These are phyloP conservation scores for Trametes maxima DNA, from an alignment of 768 basidiomycete genomes.

Conservation along the genomic window DNA sequence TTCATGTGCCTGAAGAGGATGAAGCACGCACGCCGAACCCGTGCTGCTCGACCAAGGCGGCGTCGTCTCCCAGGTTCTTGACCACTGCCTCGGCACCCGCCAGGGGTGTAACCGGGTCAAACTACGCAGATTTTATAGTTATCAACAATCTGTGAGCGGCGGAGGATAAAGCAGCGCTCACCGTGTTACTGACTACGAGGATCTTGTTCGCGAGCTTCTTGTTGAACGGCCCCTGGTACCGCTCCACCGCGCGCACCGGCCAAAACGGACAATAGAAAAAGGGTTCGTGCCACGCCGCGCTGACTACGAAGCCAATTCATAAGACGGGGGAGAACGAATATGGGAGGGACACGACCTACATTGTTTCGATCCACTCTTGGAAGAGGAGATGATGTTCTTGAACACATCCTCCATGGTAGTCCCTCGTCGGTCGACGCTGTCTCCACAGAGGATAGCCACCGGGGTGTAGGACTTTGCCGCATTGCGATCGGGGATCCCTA, in stretches of 20 bases:
- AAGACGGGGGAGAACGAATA: neutral
- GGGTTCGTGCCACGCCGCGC: neutral
- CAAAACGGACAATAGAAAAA: conserved; percentile 16
- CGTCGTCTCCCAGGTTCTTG: conserved; percentile 16
- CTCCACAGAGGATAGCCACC: conserved; percentile 11
- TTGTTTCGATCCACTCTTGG: conserved; percentile 4
- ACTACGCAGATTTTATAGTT: neutral
- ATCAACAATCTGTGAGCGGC: neutral
- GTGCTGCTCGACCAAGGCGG: conserved; percentile 10
- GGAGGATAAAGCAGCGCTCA: neutral
- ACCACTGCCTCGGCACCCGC: conserved; percentile 14
- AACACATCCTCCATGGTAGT: conserved; percentile 13
- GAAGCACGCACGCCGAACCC: conserved; percentile 15
- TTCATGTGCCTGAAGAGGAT: too few relatives aligned
- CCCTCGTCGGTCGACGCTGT: conserved; percentile 10
- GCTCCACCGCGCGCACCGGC: conserved; percentile 24
- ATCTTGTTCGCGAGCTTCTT: conserved; percentile 18
- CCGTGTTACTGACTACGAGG: conserved; percentile 23
- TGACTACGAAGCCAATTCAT: neutral
- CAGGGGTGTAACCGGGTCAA: conserved; percentile 24
- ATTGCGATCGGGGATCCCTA: neutral
- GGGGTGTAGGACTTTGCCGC: neutral
- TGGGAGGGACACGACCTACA: neutral
- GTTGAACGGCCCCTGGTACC: conserved; percentile 28
- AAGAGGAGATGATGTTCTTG: conserved; percentile 1